These are phyloP conservation scores for Phellopilus nigrolimitatus DNA, from an alignment of 1,284 basidiomycete species.

Conservation along the genomic window DNA sequence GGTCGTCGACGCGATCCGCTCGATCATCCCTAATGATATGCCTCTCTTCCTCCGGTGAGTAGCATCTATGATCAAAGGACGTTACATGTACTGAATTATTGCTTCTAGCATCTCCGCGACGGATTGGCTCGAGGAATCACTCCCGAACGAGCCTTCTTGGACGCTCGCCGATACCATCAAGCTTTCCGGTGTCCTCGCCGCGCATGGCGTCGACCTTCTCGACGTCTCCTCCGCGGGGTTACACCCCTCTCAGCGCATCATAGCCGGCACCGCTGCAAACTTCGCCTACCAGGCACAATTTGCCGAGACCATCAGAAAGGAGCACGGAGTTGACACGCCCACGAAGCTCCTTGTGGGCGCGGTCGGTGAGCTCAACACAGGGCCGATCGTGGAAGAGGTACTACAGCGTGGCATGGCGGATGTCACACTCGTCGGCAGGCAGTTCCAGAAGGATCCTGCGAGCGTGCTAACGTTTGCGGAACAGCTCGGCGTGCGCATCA, in stretches of 20 bases:
- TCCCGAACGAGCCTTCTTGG: slow-evolving; percentile 44
- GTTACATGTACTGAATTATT: no score
- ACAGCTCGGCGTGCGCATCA: slow-evolving; percentile 28
- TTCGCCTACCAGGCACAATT: background rate
- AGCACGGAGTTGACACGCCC: slow-evolving; percentile 26
- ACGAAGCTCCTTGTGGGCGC: slow-evolving; percentile 36
- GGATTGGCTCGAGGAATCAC: slow-evolving; percentile 49
- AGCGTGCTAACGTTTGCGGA: slow-evolving; percentile 33
- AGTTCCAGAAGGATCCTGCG: slow-evolving; percentile 55
- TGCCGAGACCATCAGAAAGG: slow-evolving; percentile 33
- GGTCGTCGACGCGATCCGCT: slow-evolving; percentile 37
- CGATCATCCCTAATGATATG: slow-evolving; percentile 38
- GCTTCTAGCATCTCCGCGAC: slow-evolving; percentile 50
- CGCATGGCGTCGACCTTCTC: slow-evolving; percentile 52
- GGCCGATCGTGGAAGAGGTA: slow-evolving; percentile 41
- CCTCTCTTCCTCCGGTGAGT: slow-evolving; percentile 50
- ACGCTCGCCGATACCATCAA: slow-evolving; percentile 50
- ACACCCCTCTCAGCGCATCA: slow-evolving; percentile 37
- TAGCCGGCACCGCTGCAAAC: slow-evolving; percentile 31
- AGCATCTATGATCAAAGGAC: slow-evolving; percentile 33
- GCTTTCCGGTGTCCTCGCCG: slow-evolving; percentile 43
- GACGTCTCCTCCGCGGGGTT: slow-evolving; percentile 54
- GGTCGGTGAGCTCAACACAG: slow-evolving; percentile 46
- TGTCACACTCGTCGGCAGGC: slow-evolving; percentile 45
- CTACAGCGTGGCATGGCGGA: slow-evolving; percentile 36